Evolutionary conservation across 140 eudicot species (phyloP), one percentile per base, ranked within the genome.

Genomic region (Erigeron philadelphicus): DNA sequence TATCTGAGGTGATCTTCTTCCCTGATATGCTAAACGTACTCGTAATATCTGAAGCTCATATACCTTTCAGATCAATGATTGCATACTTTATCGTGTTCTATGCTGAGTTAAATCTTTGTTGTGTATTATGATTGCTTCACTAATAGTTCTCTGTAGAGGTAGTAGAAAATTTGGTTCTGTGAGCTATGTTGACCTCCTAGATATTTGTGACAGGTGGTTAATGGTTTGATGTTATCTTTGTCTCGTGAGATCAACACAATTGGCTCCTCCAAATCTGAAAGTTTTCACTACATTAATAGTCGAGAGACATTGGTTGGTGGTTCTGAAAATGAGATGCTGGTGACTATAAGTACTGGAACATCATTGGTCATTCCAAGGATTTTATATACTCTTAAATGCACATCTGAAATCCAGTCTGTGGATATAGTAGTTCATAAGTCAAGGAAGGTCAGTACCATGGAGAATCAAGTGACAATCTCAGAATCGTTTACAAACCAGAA

Each of bases 361-460:
- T 50, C 72, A 38, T 63, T 68, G 67, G 43, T 58, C 61, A 15
- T 31, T 46, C 56, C 48, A 50, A 72, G 77, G 50, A 54, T 56
- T 70, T 62, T 59, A 7, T 71, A 74, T 70, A 66, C 7, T 78
- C 67, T 85, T 70, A 80, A 68, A 66, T 70, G 76, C 73, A 75
- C 81, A 50, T 77, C 38, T 72, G 95, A 86, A 75, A 76, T 93
- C 69, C 81, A 66, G 41, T 77, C 93, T 18, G 65, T 84, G 61
- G 87, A 87, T 73, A 61, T 87, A 16, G 65, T 89, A 56, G 68
- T 93, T 59, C 82, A 81, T 68, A 79, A 84, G 59, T 79, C 95
- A 67, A 78, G 94, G 69, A 80, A 78, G 79, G 61, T 64, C 52
- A 61, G 6, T 55, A 72, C 67, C 60, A 42, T 13, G 42, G 83